These are phyloP conservation scores for Astragalus membranaceus DNA, from an alignment of 306 rosid genomes.

Conservation along the genomic window DNA sequence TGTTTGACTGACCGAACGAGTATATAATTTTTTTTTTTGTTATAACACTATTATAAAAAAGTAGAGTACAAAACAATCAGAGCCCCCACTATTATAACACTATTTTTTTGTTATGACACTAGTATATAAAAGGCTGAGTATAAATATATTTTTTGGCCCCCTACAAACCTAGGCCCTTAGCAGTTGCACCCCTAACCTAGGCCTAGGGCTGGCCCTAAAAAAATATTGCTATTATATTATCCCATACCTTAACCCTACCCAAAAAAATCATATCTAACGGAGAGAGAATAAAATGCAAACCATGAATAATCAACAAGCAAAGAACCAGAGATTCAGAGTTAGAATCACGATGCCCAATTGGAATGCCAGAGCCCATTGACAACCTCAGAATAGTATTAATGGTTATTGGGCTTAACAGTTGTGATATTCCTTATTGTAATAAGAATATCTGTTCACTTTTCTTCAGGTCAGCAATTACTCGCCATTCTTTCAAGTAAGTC, in stretches of 20 bases:
- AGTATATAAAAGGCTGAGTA: no score
- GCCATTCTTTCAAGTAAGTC: not conserved
- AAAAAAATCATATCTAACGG: no score
- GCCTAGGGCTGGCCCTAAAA: no score
- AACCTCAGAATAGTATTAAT: not conserved
- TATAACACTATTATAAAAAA: no score
- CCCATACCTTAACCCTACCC: not conserved
- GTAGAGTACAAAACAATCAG: no score
- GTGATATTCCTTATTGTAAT: not conserved
- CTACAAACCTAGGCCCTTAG: no score
- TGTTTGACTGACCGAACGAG: no score
- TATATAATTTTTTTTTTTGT: no score
- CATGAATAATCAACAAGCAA: not conserved
- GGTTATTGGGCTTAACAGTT: not conserved
- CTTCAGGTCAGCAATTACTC: not conserved
- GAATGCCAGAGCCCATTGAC: not conserved
- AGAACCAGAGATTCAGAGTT: not conserved
- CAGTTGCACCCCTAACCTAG: no score
- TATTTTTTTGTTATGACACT: no score
- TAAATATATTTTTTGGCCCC: no score
- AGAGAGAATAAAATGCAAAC: not conserved
- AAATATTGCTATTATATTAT: not conserved
- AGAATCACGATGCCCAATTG: not conserved
- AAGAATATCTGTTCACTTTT: not conserved
- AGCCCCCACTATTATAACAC: no score